Conservation (phyloP, 139 green algal species). For the Dunaliella sp. region DNA sequence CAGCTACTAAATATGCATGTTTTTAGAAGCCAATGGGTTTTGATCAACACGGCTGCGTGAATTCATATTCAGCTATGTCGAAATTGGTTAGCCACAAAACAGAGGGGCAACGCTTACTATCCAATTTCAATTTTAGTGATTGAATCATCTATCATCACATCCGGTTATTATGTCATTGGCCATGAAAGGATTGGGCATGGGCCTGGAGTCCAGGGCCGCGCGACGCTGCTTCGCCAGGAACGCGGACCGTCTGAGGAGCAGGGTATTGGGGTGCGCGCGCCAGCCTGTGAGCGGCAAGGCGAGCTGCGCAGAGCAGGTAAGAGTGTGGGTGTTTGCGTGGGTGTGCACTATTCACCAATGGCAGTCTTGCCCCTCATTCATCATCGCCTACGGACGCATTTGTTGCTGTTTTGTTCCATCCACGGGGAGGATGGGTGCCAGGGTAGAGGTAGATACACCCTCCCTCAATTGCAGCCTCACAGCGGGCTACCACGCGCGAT, state of each 20-base stretch:
- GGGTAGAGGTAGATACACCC: not conserved
- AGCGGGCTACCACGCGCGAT: not conserved
- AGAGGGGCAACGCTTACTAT: too few species aligned
- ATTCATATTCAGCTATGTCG: too few species aligned
- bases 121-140: too few species aligned
- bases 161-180: too few species aligned
- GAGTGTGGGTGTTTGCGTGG: slow-evolving; percentile 9
- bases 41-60: too few species aligned
- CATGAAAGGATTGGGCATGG: not conserved
- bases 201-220: slow-evolving; percentile 17
- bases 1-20: too few species aligned
- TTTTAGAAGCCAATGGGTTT: too few species aligned
- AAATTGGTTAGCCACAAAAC: too few species aligned
- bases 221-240: slow-evolving; percentile 19
- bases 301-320: slow-evolving; percentile 19
- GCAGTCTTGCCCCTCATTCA: not conserved
- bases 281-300: slow-evolving; percentile 13
- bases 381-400: too few species aligned
- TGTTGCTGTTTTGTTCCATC: not conserved
- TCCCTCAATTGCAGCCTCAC: not conserved
- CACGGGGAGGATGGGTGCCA: not conserved
- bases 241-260: slow-evolving; percentile 20
- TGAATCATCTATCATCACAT: too few species aligned
- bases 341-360: not conserved
- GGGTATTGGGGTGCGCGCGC: slow-evolving; percentile 22